Evolutionary conservation across 1,284 basidiomycete genomes (phyloP), one percentile per base, ranked within the genome.

Genomic region (Garcileccinum viscosum): DNA sequence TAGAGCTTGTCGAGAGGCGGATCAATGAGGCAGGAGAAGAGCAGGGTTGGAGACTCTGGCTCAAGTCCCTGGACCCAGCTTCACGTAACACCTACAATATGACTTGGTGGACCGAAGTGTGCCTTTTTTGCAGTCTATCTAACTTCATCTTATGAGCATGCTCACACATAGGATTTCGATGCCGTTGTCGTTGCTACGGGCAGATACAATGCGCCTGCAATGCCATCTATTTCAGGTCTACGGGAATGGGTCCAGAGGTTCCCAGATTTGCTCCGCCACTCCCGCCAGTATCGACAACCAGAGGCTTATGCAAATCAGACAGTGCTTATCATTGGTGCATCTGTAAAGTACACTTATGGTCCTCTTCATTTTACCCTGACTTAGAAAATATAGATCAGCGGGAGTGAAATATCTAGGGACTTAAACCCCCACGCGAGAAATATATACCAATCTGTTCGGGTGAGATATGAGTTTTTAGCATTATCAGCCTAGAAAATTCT

Each of bases 271-370:
- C 68, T 87, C 42, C 73, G 74, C 17, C 87, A 88, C 69, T 84
- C 86, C 4, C 78, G 83, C 33, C 82, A 83, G 44, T 88, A 88
- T 70, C 78, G 86, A 2, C 76, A 72, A 42, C 86, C 86, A 2
- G 80, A 85, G 47, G 60, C 71, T 0, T 85, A 80, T 62, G 63
- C 67, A 5, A 81, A 82, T 63, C 75, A 85, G 72, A 86, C 80
- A 4, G 83, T 88, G 0, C 78, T 88, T 5, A 77, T 88, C 59
- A 78, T 88, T 37, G 86, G 87, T 22, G 83, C 83, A 60, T 59
- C 72, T 9, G 74, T 74, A 65, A 6, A 66, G 2, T 30, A 15
- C 11, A 2, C 11, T 2, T 32, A 4, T 1, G 11, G 22, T 27
- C 1, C 1, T 38, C 7, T 50, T 5, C 2, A 12, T 42, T 33